phyloP scores from a whole-genome alignment of 140 eudicot genomes.

The Bidens hawaiensis region DNA sequence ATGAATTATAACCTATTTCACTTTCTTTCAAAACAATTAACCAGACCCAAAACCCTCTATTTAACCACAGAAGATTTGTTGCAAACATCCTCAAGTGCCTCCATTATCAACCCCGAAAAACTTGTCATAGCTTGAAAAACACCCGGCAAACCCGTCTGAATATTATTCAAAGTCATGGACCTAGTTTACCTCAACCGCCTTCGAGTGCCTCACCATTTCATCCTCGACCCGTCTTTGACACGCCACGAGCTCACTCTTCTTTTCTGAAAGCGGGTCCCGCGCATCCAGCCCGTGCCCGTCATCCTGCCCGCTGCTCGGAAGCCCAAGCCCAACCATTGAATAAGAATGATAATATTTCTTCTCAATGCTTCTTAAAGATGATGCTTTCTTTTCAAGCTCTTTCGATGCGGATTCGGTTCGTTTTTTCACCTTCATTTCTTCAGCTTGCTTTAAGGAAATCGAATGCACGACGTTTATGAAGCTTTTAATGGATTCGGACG shows the following conservation, averaged over 20 bases:
- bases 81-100: slow-evolving; percentile 74
- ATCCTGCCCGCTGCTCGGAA: slow-evolving; percentile 63
- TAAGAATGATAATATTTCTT: slow-evolving; percentile 83
- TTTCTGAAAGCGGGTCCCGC: slow-evolving; percentile 83
- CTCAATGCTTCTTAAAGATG: slow-evolving; percentile 80
- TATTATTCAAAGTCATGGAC: slow-evolving; percentile 91
- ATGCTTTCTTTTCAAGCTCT: slow-evolving; percentile 89
- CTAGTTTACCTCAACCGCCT: slow-evolving; percentile 92
- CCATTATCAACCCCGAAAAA: slow-evolving; percentile 73
- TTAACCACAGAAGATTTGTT: slow-evolving; percentile 68
- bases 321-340: slow-evolving; percentile 87
- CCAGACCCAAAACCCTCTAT: slow-evolving; percentile 33
- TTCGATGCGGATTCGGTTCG: slow-evolving; percentile 77
- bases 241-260: slow-evolving; percentile 70
- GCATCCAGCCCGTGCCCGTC: slow-evolving; percentile 79
- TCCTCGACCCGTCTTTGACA: slow-evolving; percentile 92
- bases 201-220: slow-evolving; percentile 77
- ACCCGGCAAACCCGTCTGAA: slow-evolving; percentile 93
- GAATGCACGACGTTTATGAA: slow-evolving; percentile 88
- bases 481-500: slow-evolving; percentile 94
- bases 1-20: slow-evolving; percentile 10
- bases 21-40: slow-evolving; percentile 14
- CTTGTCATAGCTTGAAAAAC: slow-evolving; percentile 95
- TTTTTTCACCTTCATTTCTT: slow-evolving; percentile 78
- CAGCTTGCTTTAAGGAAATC: slow-evolving; percentile 61